A percentile compares a stretch with the other conserved stretches of the same genome.
These are phyloP conservation scores for Colletotrichum cereale DNA, from an alignment of 2,329 filamentous ascomycete species.

Conservation along the genomic window DNA sequence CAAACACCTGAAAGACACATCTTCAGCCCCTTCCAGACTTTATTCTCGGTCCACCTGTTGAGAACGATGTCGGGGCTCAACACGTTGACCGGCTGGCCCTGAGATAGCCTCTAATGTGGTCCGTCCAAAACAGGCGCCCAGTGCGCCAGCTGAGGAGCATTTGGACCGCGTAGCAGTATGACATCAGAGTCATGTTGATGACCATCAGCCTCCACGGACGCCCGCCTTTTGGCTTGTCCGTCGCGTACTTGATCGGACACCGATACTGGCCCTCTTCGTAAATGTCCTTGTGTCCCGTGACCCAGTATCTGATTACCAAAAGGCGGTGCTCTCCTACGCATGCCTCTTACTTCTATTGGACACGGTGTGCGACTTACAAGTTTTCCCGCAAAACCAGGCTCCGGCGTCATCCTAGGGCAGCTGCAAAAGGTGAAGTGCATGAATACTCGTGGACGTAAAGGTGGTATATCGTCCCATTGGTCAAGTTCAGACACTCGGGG, in stretches of 20 bases:
- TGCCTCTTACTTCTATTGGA: neutral
- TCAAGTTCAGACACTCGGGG: neutral
- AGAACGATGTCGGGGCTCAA: slow-evolving; percentile 10
- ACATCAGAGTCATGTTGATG: slow-evolving; percentile 21
- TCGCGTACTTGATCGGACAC: slow-evolving; percentile 14
- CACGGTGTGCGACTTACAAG: neutral
- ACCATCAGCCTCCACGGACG: slow-evolving; percentile 2
- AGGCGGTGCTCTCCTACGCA: too few relatives aligned
- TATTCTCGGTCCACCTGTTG: slow-evolving; percentile 5
- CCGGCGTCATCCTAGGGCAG: slow-evolving; percentile 19
- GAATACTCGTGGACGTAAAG: neutral
- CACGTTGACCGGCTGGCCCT: slow-evolving; percentile 8
- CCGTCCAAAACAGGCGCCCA: slow-evolving; percentile 23
- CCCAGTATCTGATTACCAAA: neutral
- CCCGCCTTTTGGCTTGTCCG: slow-evolving; percentile 10
- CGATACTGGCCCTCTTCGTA: neutral
- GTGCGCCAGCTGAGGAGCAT: slow-evolving; percentile 25
- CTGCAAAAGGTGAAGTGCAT: slow-evolving; percentile 10
- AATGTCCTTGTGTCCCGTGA: neutral
- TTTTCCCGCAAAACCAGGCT: slow-evolving; percentile 10
- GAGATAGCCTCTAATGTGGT: neutral
- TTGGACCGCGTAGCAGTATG: slow-evolving; percentile 9
- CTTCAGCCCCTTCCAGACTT: neutral
- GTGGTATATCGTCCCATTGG: neutral
- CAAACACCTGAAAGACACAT: neutral